These are phyloP conservation scores for Plenodomus biglobosus DNA, from an alignment of 2,329 filamentous ascomycete species.

Conservation along the genomic window DNA sequence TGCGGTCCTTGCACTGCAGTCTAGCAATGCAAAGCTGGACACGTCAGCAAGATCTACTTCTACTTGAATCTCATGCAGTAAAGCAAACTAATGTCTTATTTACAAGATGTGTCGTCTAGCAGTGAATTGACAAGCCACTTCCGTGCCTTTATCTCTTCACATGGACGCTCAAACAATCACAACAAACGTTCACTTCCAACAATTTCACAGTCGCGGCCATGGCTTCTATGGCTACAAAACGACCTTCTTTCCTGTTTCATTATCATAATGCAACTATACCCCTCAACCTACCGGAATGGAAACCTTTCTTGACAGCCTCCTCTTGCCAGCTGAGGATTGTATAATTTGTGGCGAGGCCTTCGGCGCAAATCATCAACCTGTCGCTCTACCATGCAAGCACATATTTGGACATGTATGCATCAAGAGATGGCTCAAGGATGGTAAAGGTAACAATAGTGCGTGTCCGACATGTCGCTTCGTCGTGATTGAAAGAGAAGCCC, in stretches of 20 bases:
- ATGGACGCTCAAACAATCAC: conserved; percentile 1
- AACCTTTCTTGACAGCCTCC: conserved; percentile 24
- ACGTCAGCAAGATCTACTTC: not conserved
- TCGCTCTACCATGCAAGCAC: conserved; percentile 35
- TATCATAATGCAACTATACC: not conserved
- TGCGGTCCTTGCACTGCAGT: too few species aligned
- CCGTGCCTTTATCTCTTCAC: conserved; percentile 4
- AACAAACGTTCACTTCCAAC: conserved; percentile 7
- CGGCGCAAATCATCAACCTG: conserved; percentile 26
- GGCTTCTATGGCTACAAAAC: not conserved
- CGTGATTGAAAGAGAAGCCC: conserved; percentile 15
- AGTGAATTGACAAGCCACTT: conserved; percentile 2
- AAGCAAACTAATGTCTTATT: not conserved
- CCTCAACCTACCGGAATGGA: conserved; percentile 21
- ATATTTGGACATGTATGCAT: conserved; percentile 39
- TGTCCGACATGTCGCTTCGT: conserved; percentile 34
- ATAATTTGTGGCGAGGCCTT: conserved; percentile 34
- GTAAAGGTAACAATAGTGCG: conserved; percentile 24
- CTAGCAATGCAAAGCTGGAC: too few species aligned
- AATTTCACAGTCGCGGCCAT: not conserved
- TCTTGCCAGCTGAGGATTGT: conserved; percentile 31
- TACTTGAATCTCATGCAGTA: not conserved
- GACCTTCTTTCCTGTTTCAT: not conserved
- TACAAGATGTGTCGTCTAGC: not conserved
- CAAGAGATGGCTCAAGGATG: conserved; percentile 28